Evolutionary conservation across 495 filamentous ascomycete genomes (phyloP), one percentile per base, ranked within the genome.

Genomic region (Annulohypoxylon moriforme): DNA sequence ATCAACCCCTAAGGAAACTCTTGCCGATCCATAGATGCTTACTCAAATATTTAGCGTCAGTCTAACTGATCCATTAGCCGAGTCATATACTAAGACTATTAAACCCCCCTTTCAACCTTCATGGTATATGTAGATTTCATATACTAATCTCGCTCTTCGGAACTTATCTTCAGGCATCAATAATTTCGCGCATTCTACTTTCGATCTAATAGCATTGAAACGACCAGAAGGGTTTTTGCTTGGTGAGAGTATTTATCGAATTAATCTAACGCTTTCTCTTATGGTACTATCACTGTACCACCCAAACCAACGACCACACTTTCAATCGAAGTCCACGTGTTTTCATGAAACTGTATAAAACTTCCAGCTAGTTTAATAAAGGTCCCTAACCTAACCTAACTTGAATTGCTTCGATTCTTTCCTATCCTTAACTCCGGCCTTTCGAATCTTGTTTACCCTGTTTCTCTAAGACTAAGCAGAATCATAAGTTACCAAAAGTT

Each of bases 331-430:
- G 16, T 50, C 9, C 34, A 34, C 20, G 11, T 58, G 25, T 16
- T 47, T 64, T 64, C 49, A 34, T 47, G 27, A 62, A 46, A 29
- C 40, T 40, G 52, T 18, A 46, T 16, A 72, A 29, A 63, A 50
- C 57, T 34, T 58, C 49, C 33, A 44, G 38, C 27, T 47, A 38
- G 49, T 44, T 42, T 38, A 33, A 40, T 16, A 38, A 24, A 20
- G 24, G 31, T 24, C 18, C 60, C 18, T 8, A 42, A 33, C 64
- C 18, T 20, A 42, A 24, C 64, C 42, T 24, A 50, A 18, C 14
- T 36, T 49, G 58, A 63, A 58, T 40, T 59, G 42, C 31, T 44
- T 53, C 50, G 3, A 67, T 67, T 63, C 64, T 62, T 53, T 56
- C 58, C 40, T 40, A 29, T 46, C 31, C 64, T 60, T n/a, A 68